Evolutionary conservation across 352 stramenopile genomes (phyloP).

Genomic region (Globisporangium rhizosaccharum): DNA sequence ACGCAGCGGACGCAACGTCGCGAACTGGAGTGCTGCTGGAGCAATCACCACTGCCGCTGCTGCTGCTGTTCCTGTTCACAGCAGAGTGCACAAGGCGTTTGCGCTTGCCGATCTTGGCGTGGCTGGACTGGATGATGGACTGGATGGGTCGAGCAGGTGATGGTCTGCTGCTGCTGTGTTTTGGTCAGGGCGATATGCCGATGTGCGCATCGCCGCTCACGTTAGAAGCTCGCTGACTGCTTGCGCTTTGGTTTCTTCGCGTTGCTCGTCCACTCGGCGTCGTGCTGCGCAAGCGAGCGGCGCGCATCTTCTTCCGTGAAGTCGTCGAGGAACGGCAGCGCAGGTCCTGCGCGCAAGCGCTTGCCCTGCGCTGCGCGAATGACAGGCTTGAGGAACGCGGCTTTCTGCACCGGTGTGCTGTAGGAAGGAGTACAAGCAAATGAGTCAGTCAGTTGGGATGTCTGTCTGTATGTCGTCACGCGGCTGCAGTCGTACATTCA

Average conservation of each 20-base stretch:
- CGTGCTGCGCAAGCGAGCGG: conserved; percentile 13
- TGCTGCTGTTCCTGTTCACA: too few species aligned
- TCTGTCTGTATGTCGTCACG: not conserved
- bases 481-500: too few species aligned
- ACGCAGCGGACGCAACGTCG: too few species aligned
- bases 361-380: conserved; percentile 11
- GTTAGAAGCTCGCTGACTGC: conserved; percentile 16
- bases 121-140: too few species aligned
- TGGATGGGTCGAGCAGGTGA: too few species aligned
- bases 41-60: too few species aligned
- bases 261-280: conserved; percentile 5
- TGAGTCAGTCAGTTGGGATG: not conserved
- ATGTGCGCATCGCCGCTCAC: too few species aligned
- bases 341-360: conserved; percentile 14
- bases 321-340: conserved; percentile 27
- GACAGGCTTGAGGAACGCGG: conserved; percentile 10
- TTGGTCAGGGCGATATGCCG: too few species aligned
- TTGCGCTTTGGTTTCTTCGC: conserved; percentile 26
- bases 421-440: not conserved
- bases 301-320: conserved; percentile 20
- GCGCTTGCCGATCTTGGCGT: too few species aligned
- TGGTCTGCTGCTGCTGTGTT: too few species aligned
- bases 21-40: too few species aligned
- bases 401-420: conserved; percentile 16
- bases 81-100: too few species aligned